These are phyloP conservation scores for Apiotrichum siamense DNA, from an alignment of 1,284 basidiomycete genomes.

Conservation along the genomic window DNA sequence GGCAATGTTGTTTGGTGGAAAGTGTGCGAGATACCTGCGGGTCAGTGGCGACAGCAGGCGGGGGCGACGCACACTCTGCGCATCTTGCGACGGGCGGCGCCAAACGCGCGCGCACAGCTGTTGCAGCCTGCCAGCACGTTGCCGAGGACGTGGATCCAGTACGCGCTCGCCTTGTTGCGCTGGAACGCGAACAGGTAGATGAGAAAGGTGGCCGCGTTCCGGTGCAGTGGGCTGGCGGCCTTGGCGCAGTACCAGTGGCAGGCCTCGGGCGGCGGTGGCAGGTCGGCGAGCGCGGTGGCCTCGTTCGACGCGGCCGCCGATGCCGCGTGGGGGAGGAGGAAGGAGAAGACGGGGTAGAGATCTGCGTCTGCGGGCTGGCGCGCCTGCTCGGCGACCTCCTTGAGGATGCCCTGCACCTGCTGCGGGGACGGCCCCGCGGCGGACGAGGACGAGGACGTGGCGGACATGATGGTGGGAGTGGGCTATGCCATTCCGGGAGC, in stretches of 20 bases:
- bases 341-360: constrained; percentile 55
- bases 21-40: constrained; percentile 39
- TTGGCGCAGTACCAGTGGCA: constrained; percentile 40
- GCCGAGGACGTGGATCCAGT: constrained; percentile 59
- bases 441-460: not conserved
- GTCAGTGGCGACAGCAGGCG: not conserved
- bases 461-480: not conserved
- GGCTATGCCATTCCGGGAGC: too few relatives aligned
- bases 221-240: constrained; percentile 19
- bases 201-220: constrained; percentile 63
- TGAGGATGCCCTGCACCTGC: constrained; percentile 36
- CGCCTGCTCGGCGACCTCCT: constrained; percentile 15
- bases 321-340: constrained; percentile 47
- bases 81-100: constrained; percentile 55
- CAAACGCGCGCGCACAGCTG: constrained; percentile 61
- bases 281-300: constrained; percentile 4
- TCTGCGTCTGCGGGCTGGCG: constrained; percentile 49
- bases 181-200: constrained; percentile 72
- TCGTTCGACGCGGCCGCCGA: not conserved
- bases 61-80: constrained; percentile 47
- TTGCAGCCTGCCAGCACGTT: constrained; percentile 58
- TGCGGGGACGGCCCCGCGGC: not conserved
- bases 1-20: constrained; percentile 28
- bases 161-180: constrained; percentile 36
- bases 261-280: constrained; percentile 3